Evolutionary conservation across 2,329 filamentous ascomycete genomes (phyloP).

Genomic region (Aureobasidium sp.): DNA sequence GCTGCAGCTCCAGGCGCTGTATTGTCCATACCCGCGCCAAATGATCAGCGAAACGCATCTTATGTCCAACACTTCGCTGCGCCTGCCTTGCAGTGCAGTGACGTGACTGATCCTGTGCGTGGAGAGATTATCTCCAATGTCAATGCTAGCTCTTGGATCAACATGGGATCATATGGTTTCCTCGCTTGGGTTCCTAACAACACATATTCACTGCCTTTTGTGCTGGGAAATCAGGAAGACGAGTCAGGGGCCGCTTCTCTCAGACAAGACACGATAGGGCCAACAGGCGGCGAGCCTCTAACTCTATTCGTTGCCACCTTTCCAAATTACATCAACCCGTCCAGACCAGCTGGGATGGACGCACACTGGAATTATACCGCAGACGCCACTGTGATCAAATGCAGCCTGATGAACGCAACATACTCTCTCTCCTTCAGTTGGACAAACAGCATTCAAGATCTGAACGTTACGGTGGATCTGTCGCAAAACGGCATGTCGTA

Average conservation of each 20-base stretch:
- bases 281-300: background rate
- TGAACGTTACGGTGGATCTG: background rate
- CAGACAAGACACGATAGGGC: background rate
- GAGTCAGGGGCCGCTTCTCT: too few species aligned
- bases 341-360: background rate
- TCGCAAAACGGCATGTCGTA: background rate
- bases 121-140: background rate
- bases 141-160: background rate
- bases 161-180: background rate
- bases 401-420: background rate
- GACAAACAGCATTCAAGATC: background rate
- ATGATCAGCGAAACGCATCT: background rate
- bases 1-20: background rate
- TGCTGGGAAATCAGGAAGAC: too few species aligned
- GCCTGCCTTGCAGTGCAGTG: background rate
- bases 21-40: background rate
- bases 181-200: background rate
- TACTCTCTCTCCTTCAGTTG: background rate
- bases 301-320: background rate
- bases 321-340: background rate
- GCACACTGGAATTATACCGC: background rate
- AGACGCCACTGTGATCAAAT: background rate
- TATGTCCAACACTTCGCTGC: background rate
- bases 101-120: background rate
- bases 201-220: background rate